Evolutionary conservation across 257 asterid genomes (phyloP), one percentile per base, ranked within the genome.

Genomic region (Plantago ovata): DNA sequence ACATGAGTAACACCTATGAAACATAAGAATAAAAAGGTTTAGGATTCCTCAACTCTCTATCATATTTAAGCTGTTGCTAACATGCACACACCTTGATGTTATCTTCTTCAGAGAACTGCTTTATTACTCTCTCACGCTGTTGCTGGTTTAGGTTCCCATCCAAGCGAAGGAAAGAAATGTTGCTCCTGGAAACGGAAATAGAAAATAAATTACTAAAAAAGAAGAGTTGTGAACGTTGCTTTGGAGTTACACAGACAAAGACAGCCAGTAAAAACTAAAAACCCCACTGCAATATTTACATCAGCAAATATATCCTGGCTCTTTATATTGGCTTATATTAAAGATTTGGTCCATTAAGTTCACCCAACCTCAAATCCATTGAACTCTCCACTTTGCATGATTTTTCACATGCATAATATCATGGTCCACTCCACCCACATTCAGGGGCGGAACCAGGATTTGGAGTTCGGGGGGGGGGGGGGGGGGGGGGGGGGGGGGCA

Each of bases 111-210:
- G 95, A 83, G 48, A 92, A 92, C 72, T 77, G 94, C 70, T 76
- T 80, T 53, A 92, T 83, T 53, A 88, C 89, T 77, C 72, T 85
- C 82, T 92, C 98, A 13, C 98, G 86, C 53, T 88, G 95, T 75
- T 88, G 96, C 81, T 60, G 98, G 79, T 77, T 88, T 63, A 92
- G 76, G 56, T 94, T 92, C 70, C 98, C 98, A 79, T 92, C 98
- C 56, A 92, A 70, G 62, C 98, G 94, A 74, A 92, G 85, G 69
- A 85, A 92, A 52, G 81, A 41, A 66, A 92, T 80, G 42, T 68
- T 70, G 65, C 67, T 66, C 86, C 98, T 87, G 80, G 60, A 71
- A 24, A 67, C 47, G 53, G 32, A 62, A 50, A 41, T 12, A 58
- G 24, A 46, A 63, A 32, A 3, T 28, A 28, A 28, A 28, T 28